Evolutionary conservation across 163 green algal species (phyloP), one percentile per base, ranked within the genome.

Genomic region (Dunaliella salina): DNA sequence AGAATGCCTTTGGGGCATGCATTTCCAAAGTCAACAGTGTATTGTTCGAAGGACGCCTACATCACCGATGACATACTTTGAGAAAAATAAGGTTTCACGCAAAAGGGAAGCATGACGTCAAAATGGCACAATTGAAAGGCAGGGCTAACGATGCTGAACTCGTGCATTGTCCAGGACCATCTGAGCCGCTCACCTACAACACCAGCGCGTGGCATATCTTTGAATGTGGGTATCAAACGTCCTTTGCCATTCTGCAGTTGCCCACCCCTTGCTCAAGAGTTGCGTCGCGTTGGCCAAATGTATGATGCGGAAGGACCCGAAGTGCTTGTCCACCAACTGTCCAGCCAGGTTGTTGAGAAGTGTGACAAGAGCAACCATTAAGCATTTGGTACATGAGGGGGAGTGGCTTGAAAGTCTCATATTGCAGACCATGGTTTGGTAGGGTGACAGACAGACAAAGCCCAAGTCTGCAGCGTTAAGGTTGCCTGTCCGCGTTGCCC

Each of bases 281-380:
- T 82, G 40, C 45, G 79, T 82, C 1, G 79, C 79, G 63, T 82
- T 82, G 13, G 33, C 30, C 32, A 82, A n/a, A 45, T 82, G 79
- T 24, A 82, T 45, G 33, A 82, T 82, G 30, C 79, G 79, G 32
- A 59, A 82, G 30, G 79, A 82, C 11, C 20, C 40, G 8, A 82
- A 50, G 75, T 81, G 75, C 75, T 15, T 81, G 75, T 1, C 75
- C 20, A 81, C 75, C 75, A 81, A 34, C n/a, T 35, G n/a, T 20
- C 0, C 29, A 15, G 40, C 4, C 40, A 50, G 3, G 40, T 3
- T 50, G 40, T 50, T 15, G 4, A 50, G 40, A 8, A 50, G 40
- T 50, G 40, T 8, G 8, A 50, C 8, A 50, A 50, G 40, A 50
- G 40, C 40, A 50, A 50, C 3, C 40, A 50, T 3, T 50, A 15